Evolutionary conservation across 345 rosid genomes (phyloP), one percentile per base, ranked within the genome.

Genomic region (Corchorus capsularis): DNA sequence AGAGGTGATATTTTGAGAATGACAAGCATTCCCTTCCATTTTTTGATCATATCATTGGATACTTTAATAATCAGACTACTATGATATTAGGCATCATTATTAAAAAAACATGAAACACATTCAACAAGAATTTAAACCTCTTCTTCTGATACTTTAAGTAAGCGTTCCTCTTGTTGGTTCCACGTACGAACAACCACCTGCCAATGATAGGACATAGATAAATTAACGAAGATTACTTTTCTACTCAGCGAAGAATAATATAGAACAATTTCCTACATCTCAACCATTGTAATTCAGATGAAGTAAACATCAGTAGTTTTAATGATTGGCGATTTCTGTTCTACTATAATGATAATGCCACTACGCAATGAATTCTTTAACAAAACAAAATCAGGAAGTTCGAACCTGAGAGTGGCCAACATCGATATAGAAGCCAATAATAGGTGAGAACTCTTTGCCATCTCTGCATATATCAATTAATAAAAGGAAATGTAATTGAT

Each of bases 151-250:
- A 93, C 80, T 81, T 81, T 85, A 73, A 81, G 86, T 61, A 95
- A 71, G n/a, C 83, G 76, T 65, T 93, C 98, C 45, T 95, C 93
- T 72, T 86, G 89, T 69, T 77, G 89, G 80, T 89, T 80, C 98
- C 99, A 95, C 75, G 75, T 83, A 27, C 92, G 92, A 76, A 95
- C 88, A 85, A 93, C 82, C 75, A 93, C 98, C 98, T 94, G 81
- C 59, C 55, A 63, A 55, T 75, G 12, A 35, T 69, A 79, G 56
- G 17, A 22, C 56, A 73, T 70, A 63, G 60, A 50, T 62, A 5
- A 62, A 32, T 35, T 27, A 27, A 27, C 27, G 27, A 27, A 45
- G 53, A 20, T 35, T 9, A 22, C 53, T 19, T 66, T 12, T 67
- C 46, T 47, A 67, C 55, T 6, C n/a, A 46, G 39, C 0, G 20